These are phyloP conservation scores for Aspergillus hortae DNA, from an alignment of 2,329 filamentous ascomycete genomes.

Conservation along the genomic window DNA sequence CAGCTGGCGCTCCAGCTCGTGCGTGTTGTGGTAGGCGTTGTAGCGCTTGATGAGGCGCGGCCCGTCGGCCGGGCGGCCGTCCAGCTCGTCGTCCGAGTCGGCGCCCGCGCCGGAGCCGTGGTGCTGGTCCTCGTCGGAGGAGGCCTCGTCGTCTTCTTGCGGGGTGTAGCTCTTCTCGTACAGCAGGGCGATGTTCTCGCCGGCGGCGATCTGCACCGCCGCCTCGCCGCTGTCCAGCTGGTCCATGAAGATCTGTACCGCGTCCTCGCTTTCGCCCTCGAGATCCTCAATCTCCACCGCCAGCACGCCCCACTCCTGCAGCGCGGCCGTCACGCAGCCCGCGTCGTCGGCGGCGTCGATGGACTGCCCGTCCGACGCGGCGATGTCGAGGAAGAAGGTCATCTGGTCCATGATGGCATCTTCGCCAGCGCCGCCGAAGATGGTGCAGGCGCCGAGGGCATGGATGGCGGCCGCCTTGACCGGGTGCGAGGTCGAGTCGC, in stretches of 20 bases:
- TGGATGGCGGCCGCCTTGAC: conserved; percentile 71
- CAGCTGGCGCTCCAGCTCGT: conserved; percentile 58
- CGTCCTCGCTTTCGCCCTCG: conserved; percentile 65
- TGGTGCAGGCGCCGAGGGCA: conserved; percentile 66
- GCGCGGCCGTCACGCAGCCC: conserved; percentile 67
- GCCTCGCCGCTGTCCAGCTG: conserved; percentile 74
- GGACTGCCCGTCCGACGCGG: conserved; percentile 72
- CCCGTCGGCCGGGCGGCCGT: conserved; percentile 34
- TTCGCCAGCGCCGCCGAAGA: conserved; percentile 70
- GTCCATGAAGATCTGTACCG: conserved; percentile 77
- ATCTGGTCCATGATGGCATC: conserved; percentile 69
- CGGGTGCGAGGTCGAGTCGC: conserved; percentile 61
- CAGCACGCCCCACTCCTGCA: conserved; percentile 76
- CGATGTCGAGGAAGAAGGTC: conserved; percentile 71
- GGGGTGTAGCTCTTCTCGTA: conserved; percentile 69
- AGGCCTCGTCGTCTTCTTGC: conserved; percentile 56
- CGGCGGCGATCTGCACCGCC: conserved; percentile 71
- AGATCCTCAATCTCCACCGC: conserved; percentile 74
- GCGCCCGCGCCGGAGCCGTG: conserved; percentile 40
- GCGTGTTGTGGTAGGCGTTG: conserved; percentile 62
- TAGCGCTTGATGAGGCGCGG: conserved; percentile 59
- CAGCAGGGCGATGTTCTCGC: conserved; percentile 75
- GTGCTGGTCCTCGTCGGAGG: conserved; percentile 33
- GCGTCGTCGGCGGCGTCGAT: conserved; percentile 69
- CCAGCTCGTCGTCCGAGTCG: conserved; percentile 19